phyloP scores from a whole-genome alignment of 345 rosid species.

The Abelmoschus esculentus region DNA sequence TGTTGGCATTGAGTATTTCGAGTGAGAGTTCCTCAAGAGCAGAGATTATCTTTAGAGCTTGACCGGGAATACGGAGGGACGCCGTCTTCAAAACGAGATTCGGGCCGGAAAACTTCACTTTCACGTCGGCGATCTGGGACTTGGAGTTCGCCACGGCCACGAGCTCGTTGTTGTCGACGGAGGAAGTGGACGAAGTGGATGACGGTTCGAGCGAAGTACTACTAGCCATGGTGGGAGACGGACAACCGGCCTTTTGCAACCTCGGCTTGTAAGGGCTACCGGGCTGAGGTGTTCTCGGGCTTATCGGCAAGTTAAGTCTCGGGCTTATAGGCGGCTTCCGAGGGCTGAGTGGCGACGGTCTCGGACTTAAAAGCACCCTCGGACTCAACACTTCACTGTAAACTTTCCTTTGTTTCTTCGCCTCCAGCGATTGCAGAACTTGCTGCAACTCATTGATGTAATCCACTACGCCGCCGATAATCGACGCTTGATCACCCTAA shows the following conservation, averaged over 20 bases:
- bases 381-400: slow-evolving; percentile 88
- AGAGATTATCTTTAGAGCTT: slow-evolving; percentile 62
- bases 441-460: slow-evolving; percentile 93
- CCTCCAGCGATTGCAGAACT: slow-evolving; percentile 74
- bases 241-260: slow-evolving; percentile 29
- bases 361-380: slow-evolving; percentile 51
- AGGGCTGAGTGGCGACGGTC: slow-evolving; percentile 69
- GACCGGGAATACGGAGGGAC: slow-evolving; percentile 80
- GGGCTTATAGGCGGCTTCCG: slow-evolving; percentile 47
- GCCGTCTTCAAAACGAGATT: slow-evolving; percentile 70
- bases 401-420: slow-evolving; percentile 89
- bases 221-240: slow-evolving; percentile 33
- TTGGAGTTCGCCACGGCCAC: slow-evolving; percentile 80
- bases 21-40: slow-evolving; percentile 73
- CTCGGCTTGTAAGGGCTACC: slow-evolving; percentile 59
- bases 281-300: slow-evolving; percentile 82
- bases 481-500: slow-evolving; percentile 98
- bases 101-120: slow-evolving; percentile 84
- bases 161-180: slow-evolving; percentile 24
- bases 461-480: slow-evolving; percentile 94
- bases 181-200: slow-evolving; percentile 49
- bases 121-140: slow-evolving; percentile 81
- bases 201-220: slow-evolving; percentile 37
- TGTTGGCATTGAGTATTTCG: slow-evolving; percentile 63
- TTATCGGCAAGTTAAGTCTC: slow-evolving; percentile 52